Conservation (phyloP, 805 yeast species). For the Ogataea salicorniae region DNA sequence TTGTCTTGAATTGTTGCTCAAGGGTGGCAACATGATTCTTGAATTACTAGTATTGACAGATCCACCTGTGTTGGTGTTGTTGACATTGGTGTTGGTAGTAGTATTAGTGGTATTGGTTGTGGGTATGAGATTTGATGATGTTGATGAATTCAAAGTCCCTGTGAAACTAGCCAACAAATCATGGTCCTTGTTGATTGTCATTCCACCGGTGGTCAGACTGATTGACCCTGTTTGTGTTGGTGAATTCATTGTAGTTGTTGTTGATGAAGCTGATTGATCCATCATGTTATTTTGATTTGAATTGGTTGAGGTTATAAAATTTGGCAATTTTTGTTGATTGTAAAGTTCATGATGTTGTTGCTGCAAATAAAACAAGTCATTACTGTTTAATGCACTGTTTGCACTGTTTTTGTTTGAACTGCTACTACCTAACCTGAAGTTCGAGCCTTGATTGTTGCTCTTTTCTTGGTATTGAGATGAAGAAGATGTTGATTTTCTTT, state of each 20-base stretch:
- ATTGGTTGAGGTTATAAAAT: not conserved
- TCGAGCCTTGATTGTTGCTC: not conserved
- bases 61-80: not conserved
- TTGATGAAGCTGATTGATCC: not conserved
- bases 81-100: not conserved
- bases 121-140: not conserved
- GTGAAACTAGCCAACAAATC: too few species aligned
- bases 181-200: too few species aligned
- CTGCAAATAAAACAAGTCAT: conserved; percentile 13
- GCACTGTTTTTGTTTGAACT: not conserved
- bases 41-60: conserved; percentile 1
- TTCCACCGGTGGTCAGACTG: not conserved
- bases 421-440: conserved; percentile 6
- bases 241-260: conserved; percentile 6
- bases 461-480: not conserved
- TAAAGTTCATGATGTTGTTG: conserved; percentile 15
- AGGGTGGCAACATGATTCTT: conserved; percentile 18
- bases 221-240: conserved; percentile 3
- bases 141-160: not conserved
- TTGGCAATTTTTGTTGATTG: conserved; percentile 11
- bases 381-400: conserved; percentile 2
- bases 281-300: not conserved
- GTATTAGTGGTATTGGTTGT: not conserved
- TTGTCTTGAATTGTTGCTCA: conserved; percentile 14
- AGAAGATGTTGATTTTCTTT: conserved; percentile 1